Evolutionary conservation across 768 basidiomycete genomes (phyloP).

Genomic region (Amanita rimosa): DNA sequence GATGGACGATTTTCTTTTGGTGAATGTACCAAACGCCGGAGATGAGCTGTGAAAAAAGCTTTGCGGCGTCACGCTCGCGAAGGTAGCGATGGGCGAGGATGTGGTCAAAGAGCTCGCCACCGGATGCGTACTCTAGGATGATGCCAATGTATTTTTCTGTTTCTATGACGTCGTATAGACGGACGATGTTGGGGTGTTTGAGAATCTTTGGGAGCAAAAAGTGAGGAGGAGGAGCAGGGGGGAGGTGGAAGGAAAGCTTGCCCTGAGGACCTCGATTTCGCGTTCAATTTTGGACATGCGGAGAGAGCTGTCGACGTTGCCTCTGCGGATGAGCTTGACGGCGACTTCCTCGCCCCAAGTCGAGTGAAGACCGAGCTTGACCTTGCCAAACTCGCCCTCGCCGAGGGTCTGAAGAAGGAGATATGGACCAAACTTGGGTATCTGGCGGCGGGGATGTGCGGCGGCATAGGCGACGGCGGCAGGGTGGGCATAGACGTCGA

Average conservation of each 20-base stretch:
- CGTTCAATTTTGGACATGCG: conserved; percentile 93
- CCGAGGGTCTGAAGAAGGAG: conserved; percentile 91
- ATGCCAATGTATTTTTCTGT: conserved; percentile 99
- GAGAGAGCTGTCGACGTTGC: conserved; percentile 78
- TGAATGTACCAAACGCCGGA: conserved; percentile 99
- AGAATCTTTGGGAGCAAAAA: conserved; percentile 45
- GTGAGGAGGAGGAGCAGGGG: background rate
- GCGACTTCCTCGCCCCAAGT: conserved; percentile 98
- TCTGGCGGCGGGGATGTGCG: conserved; percentile 75
- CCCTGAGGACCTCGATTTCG: conserved; percentile 94
- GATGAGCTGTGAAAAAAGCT: conserved; percentile 95
- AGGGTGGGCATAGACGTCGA: conserved; percentile 77
- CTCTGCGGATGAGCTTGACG: conserved; percentile 90
- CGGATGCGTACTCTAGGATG: conserved; percentile 96
- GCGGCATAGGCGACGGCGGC: conserved; percentile 76
- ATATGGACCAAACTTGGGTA: conserved; percentile 93
- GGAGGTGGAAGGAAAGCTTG: conserved; percentile 26
- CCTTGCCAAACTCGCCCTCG: conserved; percentile 98
- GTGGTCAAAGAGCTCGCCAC: conserved; percentile 97
- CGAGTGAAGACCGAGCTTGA: conserved; percentile 91
- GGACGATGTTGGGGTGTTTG: conserved; percentile 97
- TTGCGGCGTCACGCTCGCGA: conserved; percentile 87
- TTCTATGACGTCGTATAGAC: conserved; percentile 96
- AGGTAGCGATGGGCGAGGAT: conserved; percentile 97
- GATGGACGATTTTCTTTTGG: conserved; percentile 98